Evolutionary conservation across 2,329 filamentous ascomycete genomes (phyloP).

Genomic region (Phialophora expanda): DNA sequence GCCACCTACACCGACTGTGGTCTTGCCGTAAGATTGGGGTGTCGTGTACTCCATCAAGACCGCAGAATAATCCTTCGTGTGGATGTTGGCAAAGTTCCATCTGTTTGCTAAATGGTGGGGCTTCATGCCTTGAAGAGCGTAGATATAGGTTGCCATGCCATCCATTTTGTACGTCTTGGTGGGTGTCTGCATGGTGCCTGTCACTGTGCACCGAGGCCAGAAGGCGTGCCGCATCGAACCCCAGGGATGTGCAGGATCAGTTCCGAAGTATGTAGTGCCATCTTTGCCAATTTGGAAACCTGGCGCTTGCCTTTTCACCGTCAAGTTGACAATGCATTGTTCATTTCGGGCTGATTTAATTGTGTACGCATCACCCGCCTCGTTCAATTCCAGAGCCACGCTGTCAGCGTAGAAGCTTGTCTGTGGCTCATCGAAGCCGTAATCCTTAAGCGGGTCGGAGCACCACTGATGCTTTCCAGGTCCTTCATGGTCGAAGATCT

Average conservation of each 20-base stretch:
- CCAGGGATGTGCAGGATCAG: constrained; percentile 85
- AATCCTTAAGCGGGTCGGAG: constrained; percentile 76
- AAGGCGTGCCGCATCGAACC: constrained; percentile 90
- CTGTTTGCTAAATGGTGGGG: constrained; percentile 90
- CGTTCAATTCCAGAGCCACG: constrained; percentile 81
- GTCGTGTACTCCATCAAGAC: constrained; percentile 96
- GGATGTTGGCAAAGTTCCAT: constrained; percentile 95
- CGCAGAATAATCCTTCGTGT: constrained; percentile 83
- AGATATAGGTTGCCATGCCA: constrained; percentile 77
- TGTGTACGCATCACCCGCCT: constrained; percentile 79
- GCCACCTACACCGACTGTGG: constrained; percentile 79
- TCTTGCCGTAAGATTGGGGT: constrained; percentile 87
- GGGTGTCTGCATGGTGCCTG: constrained; percentile 83
- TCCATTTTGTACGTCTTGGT: constrained; percentile 81
- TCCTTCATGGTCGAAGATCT: constrained; percentile 80
- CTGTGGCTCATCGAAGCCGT: constrained; percentile 83
- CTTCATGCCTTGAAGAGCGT: constrained; percentile 97
- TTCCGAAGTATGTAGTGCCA: constrained; percentile 83
- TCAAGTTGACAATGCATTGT: constrained; percentile 82
- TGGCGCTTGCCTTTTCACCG: constrained; percentile 74
- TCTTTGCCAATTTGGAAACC: constrained; percentile 85
- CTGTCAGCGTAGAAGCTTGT: constrained; percentile 84
- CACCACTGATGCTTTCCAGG: constrained; percentile 81
- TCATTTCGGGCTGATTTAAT: constrained; percentile 90
- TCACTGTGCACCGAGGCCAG: constrained; percentile 84